Evolutionary conservation across 495 filamentous ascomycete genomes (phyloP).

Genomic region (Penicillium desertorum): DNA sequence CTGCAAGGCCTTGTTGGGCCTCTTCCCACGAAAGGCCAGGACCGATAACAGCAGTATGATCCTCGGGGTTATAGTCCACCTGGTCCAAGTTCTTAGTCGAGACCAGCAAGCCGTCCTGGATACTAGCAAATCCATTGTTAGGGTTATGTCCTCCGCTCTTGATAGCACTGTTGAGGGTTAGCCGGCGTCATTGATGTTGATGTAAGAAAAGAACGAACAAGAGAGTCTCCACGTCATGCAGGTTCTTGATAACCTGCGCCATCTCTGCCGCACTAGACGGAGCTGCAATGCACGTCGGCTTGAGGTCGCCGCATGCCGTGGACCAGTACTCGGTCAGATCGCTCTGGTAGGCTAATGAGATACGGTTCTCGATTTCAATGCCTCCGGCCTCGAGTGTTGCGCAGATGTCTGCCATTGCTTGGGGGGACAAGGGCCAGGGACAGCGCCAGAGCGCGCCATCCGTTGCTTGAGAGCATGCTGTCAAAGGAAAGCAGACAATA

Average conservation of each 20-base stretch:
- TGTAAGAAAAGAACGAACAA: slow-evolving; percentile 20
- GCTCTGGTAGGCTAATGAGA: slow-evolving; percentile 28
- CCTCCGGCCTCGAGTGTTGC: slow-evolving; percentile 31
- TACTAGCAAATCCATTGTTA: slow-evolving; percentile 46
- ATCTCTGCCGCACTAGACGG: slow-evolving; percentile 41
- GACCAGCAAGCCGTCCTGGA: slow-evolving; percentile 41
- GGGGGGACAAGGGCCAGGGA: slow-evolving; percentile 23
- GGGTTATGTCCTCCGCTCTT: slow-evolving; percentile 49
- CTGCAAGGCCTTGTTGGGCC: slow-evolving; percentile 35
- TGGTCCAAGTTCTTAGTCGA: slow-evolving; percentile 41
- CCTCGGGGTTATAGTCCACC: slow-evolving; percentile 35
- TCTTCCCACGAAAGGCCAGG: slow-evolving; percentile 45
- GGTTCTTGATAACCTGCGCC: slow-evolving; percentile 37
- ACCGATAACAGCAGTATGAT: slow-evolving; percentile 40
- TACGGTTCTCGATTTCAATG: slow-evolving; percentile 31
- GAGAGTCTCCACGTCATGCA: slow-evolving; percentile 37
- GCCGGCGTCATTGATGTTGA: neutral
- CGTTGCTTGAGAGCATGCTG: slow-evolving; percentile 22
- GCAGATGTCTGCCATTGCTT: slow-evolving; percentile 38
- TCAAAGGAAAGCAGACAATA: neutral
- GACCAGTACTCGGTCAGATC: slow-evolving; percentile 44
- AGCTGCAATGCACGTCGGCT: slow-evolving; percentile 42
- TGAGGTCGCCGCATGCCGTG: slow-evolving; percentile 39
- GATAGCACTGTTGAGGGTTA: slow-evolving; percentile 22
- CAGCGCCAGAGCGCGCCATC: slow-evolving; percentile 27